A percentile compares a stretch with the other conserved stretches of the same genome.
These are phyloP conservation scores for Cordyceps tenuipes DNA, from an alignment of 2,329 filamentous ascomycete genomes.

Conservation along the genomic window DNA sequence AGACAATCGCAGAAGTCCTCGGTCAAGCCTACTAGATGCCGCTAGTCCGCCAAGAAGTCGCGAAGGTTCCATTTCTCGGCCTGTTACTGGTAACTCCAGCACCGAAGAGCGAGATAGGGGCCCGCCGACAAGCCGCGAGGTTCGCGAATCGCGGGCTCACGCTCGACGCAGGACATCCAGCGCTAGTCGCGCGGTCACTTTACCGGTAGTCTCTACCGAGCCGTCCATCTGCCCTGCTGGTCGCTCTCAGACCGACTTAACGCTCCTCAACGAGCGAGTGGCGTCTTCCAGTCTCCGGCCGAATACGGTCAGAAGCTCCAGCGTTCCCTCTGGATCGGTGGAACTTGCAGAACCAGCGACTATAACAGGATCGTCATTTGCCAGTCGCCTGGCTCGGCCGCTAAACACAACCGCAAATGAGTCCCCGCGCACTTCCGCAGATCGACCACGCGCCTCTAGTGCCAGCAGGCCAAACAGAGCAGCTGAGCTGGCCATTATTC, in stretches of 20 bases:
- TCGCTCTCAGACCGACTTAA: constrained; percentile 59
- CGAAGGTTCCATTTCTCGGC: constrained; percentile 36
- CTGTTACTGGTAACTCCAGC: constrained; percentile 34
- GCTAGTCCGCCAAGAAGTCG: constrained; percentile 22
- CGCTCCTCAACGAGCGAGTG: constrained; percentile 32
- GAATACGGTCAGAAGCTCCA: constrained; percentile 34
- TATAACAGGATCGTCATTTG: constrained; percentile 6
- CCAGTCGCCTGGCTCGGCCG: constrained; percentile 7
- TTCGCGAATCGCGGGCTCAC: constrained; percentile 22
- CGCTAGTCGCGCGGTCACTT: constrained; percentile 45
- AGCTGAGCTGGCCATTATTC: constrained; percentile 32
- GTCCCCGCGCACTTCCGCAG: constrained; percentile 3
- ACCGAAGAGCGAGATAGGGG: constrained; percentile 44
- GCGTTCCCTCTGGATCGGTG: constrained; percentile 21
- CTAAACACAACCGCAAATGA: not conserved
- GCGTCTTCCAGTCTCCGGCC: constrained; percentile 31
- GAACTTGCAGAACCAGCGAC: constrained; percentile 11
- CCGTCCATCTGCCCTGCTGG: constrained; percentile 41
- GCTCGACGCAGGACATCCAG: constrained; percentile 44
- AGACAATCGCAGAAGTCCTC: constrained; percentile 16
- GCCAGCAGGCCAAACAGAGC: constrained; percentile 23
- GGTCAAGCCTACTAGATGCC: constrained; percentile 21
- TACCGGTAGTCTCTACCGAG: constrained; percentile 34
- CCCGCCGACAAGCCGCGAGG: constrained; percentile 30
- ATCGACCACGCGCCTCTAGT: constrained; percentile 13